phyloP scores from a whole-genome alignment of 1,139 yeast species.

The Pichia sp. region DNA sequence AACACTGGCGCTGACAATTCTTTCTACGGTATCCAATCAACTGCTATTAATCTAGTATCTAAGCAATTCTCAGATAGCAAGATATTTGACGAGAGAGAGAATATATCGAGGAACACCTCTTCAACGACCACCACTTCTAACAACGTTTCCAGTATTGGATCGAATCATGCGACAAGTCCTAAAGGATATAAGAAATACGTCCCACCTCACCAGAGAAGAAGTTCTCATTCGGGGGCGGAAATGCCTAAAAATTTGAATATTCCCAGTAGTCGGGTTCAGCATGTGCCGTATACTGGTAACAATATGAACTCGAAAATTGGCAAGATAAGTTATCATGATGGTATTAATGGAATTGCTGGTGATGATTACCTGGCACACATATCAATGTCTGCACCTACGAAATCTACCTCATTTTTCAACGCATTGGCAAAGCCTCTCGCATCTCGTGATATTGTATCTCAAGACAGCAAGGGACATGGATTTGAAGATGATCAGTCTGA shows the following conservation, averaged over 20 bases:
- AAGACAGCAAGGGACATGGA: slow-evolving; percentile 23
- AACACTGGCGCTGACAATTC: slow-evolving; percentile 29
- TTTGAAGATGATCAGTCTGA: slow-evolving; percentile 33
- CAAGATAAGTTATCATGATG: slow-evolving; percentile 2
- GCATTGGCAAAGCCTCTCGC: neutral
- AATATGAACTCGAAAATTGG: slow-evolving; percentile 10
- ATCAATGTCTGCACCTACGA: slow-evolving; percentile 39
- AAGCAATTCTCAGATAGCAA: slow-evolving; percentile 19
- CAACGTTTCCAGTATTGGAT: slow-evolving; percentile 20
- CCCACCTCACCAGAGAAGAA: slow-evolving; percentile 43
- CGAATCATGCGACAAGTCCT: slow-evolving; percentile 15
- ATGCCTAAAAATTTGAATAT: slow-evolving; percentile 1
- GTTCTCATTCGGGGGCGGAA: slow-evolving; percentile 24
- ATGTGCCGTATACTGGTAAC: too few relatives aligned
- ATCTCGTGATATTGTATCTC: slow-evolving; percentile 1
- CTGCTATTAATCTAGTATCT: slow-evolving; percentile 17
- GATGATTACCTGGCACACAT: slow-evolving; percentile 22
- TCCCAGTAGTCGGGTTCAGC: too few relatives aligned
- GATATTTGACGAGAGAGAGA: slow-evolving; percentile 12
- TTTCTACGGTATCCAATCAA: slow-evolving; percentile 20
- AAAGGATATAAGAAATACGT: slow-evolving; percentile 29
- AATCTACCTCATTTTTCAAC: slow-evolving; percentile 18
- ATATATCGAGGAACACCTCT: slow-evolving; percentile 21
- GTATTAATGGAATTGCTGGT: slow-evolving; percentile 15
- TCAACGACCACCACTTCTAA: slow-evolving; percentile 18